phyloP scores from a whole-genome alignment of 768 basidiomycete species.

The Tylopilus felleus region DNA sequence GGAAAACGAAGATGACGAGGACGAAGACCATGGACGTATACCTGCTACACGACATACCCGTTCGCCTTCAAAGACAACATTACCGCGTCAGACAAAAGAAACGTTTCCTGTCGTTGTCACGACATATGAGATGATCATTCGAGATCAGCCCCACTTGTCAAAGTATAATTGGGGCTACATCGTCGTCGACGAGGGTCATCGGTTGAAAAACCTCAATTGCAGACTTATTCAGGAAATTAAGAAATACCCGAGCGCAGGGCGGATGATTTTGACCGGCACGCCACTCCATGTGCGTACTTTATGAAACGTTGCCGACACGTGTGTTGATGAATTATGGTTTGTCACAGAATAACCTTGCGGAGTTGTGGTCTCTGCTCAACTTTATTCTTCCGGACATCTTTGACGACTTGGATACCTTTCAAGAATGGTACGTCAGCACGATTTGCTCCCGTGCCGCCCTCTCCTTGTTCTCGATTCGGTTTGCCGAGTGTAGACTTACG shows the following conservation, averaged over 20 bases:
- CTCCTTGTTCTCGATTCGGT: background rate
- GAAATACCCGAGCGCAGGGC: conserved; percentile 74
- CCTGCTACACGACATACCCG: conserved; percentile 17
- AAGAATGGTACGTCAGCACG: conserved; percentile 69
- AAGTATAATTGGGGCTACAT: conserved; percentile 85
- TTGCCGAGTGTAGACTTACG: conserved; percentile 2
- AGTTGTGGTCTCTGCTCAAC: conserved; percentile 93
- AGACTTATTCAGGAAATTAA: conserved; percentile 89
- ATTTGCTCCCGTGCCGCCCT: background rate
- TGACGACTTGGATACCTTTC: conserved; percentile 83
- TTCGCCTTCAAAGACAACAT: background rate
- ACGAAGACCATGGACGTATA: conserved; percentile 15
- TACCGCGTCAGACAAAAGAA: conserved; percentile 24
- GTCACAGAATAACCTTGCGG: conserved; percentile 90
- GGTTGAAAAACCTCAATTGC: conserved; percentile 92
- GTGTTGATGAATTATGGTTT: background rate
- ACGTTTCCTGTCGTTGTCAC: conserved; percentile 82
- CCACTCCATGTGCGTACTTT: conserved; percentile 75
- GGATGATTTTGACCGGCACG: conserved; percentile 95
- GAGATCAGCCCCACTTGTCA: conserved; percentile 62
- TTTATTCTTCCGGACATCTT: conserved; percentile 96
- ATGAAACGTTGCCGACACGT: background rate
- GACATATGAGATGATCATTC: conserved; percentile 92
- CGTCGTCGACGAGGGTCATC: conserved; percentile 94
- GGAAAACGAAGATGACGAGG: conserved; percentile 13